These are phyloP conservation scores for Tetrapisispora phaffii DNA, from an alignment of 805 yeast genomes.

Conservation along the genomic window DNA sequence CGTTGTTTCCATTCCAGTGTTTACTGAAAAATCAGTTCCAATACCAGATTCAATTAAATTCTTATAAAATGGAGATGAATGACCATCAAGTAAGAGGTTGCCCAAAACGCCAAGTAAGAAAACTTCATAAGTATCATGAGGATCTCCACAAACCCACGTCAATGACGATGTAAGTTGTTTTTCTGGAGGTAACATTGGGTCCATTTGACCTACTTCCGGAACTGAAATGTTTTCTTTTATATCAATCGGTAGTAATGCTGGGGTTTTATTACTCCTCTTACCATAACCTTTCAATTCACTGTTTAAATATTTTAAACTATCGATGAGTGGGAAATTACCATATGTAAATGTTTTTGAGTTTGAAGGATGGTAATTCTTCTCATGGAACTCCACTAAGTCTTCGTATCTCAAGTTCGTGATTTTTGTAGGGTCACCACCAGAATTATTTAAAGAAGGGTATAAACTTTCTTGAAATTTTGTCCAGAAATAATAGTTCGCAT, in stretches of 20 bases:
- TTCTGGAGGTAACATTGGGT: constrained; percentile 58
- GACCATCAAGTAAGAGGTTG: constrained; percentile 75
- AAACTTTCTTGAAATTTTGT: constrained; percentile 73
- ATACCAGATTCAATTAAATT: constrained; percentile 74
- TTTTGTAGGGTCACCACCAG: constrained; percentile 86
- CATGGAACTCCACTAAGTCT: constrained; percentile 71
- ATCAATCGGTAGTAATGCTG: constrained; percentile 35
- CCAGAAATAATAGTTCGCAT: constrained; percentile 77
- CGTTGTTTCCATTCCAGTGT: constrained; percentile 77
- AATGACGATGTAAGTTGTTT: constrained; percentile 71
- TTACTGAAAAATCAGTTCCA: constrained; percentile 79
- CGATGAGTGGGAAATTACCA: constrained; percentile 60
- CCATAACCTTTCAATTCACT: constrained; percentile 46
- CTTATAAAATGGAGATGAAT: constrained; percentile 81
- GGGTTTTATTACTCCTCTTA: constrained; percentile 29
- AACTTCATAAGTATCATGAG: constrained; percentile 57
- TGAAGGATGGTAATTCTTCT: constrained; percentile 74
- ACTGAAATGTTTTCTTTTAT: constrained; percentile 31
- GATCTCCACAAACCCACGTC: constrained; percentile 80
- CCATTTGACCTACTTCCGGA: constrained; percentile 62
- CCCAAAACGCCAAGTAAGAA: constrained; percentile 65
- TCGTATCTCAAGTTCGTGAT: constrained; percentile 69
- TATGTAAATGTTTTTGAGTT: constrained; percentile 82
- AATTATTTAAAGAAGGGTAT: constrained; percentile 75
- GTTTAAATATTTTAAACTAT: constrained; percentile 50